Base-by-base conservation (phyloP, 306 rosid genomes). In the Quercus suber region DNA sequence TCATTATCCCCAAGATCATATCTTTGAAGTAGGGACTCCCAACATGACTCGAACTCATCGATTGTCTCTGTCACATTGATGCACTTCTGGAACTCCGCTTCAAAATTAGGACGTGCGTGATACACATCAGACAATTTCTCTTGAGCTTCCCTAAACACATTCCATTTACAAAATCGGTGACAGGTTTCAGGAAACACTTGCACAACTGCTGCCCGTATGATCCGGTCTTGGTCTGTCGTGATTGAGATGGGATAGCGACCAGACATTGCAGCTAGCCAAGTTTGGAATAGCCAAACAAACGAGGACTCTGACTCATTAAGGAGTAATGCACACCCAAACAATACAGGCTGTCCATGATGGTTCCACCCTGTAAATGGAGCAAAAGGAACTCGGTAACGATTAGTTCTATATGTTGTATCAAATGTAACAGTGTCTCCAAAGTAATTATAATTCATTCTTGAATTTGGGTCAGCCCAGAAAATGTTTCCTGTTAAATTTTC, bases 231-330 rank as follows among this genome's bases (percentile, higher is more conserved):
- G 55, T 83, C 80, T 27, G 86, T 83, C 2, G 86, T 83, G 74
- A 83, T 69, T 59, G 86, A 83, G 75, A 83, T 30, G 5, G 87
- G 88, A 60, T 53, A 75, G 45, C 76, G 85, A 25, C 69, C 77
- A 2, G 75, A 69, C 88, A 81, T 85, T n/a, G 88, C 85, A 60
- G 83, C 75, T 33, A 81, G 33, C 85, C 85, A 84, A 10, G 85
- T 73, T 71, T 78, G 77, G 71, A 85, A 85, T 2, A 85, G 85
- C 88, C 88, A 85, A 64, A 82, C 84, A 79, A 82, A 85, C 1
- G 86, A 85, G 25, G 88, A 82, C 86, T 85, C 88, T 0, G 88
- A 85, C 75, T 79, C 88, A 58, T 82, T 76, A 17, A 85, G 81
- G 20, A 85, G 82, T 41, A 85, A 78, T 13, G 88, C 86, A 59